A percentile compares a stretch with the other conserved stretches of the same genome.
These are phyloP conservation scores for Amanita phalloides DNA, from an alignment of 768 basidiomycete genomes.

Conservation along the genomic window DNA sequence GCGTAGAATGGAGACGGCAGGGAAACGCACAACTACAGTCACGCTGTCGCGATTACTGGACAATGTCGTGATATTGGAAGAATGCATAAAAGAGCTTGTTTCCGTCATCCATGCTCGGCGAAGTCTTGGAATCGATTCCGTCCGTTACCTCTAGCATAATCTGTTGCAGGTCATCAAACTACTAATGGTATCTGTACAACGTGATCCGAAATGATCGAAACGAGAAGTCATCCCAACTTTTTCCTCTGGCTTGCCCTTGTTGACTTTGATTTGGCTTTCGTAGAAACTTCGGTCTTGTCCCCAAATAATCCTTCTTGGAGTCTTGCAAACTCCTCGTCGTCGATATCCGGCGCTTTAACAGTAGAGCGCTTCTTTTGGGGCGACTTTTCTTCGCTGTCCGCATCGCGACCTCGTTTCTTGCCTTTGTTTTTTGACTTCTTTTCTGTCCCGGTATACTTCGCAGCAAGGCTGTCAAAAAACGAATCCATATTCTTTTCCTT, in stretches of 20 bases:
- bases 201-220: neutral
- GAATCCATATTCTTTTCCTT: conserved; percentile 53
- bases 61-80: conserved; percentile 91
- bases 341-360: conserved; percentile 42
- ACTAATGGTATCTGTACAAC: conserved; percentile 7
- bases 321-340: conserved; percentile 55
- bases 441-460: conserved; percentile 49
- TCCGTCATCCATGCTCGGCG: conserved; percentile 79
- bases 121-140: conserved; percentile 73
- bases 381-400: conserved; percentile 27
- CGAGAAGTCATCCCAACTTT: conserved; percentile 14
- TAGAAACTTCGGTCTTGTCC: conserved; percentile 25
- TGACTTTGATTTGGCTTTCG: conserved; percentile 11
- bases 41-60: conserved; percentile 82
- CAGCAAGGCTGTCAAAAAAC: conserved; percentile 67
- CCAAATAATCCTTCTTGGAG: conserved; percentile 48
- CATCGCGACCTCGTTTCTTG: conserved; percentile 41
- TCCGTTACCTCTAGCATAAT: conserved; percentile 53
- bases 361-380: conserved; percentile 40
- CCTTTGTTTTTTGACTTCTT: conserved; percentile 36
- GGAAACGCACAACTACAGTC: conserved; percentile 29
- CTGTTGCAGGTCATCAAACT: conserved; percentile 6
- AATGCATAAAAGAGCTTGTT: conserved; percentile 87
- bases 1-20: conserved; percentile 19
- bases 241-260: conserved; percentile 23